Evolutionary conservation across 1,139 yeast species (phyloP), one percentile per base, ranked within the genome.

Genomic region (Hanseniaspora gamundiae): DNA sequence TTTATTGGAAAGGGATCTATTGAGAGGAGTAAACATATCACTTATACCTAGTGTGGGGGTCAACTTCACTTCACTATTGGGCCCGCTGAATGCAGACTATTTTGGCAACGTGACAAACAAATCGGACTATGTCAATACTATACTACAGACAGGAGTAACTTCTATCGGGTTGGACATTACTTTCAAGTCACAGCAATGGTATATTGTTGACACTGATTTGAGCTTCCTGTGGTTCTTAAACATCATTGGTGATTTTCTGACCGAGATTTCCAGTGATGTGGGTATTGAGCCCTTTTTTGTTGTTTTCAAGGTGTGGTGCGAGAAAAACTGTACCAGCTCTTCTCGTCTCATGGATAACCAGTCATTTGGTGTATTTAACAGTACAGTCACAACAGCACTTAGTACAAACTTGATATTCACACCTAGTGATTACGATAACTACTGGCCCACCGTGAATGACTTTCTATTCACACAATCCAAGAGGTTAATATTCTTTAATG

Each of bases 11-110:
- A 35, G 38, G 19, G 38, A 35, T 35, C 4, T 35, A 17, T 4
- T 35, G 13, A 35, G 24, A 17, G 3, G 13, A 17, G 21, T 35
- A 8, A 14, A 5, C 22, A 17, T 35, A 10, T 19, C 22, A 8
- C 38, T n/a, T 9, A 17, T 35, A 9, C 38, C 38, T 19, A 35
- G 38, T 20, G n/a, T 35, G 24, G 38, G 38, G n/a, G 38, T 35
- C 13, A 35, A 35, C 26, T 35, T 35, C 5, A 20, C 38, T 2
- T 19, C n/a, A 17, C 24, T 35, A 4, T 19, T 35, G 3, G n/a
- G n/a, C 5, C 38, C 38, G 6, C 14, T 16, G 14, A 35, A 35
- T 13, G n/a, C 7, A 8, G 3, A 17, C 38, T 20, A 35, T 11
- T 35, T 35, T 35, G 38, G 26, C 17, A 35, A 35, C 19, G 8